A percentile compares a stretch with the other conserved stretches of the same genome.
Evolutionary conservation across 1,284 basidiomycete species (phyloP).

Genomic region (Austroboletus olivaceoglutinosus): DNA sequence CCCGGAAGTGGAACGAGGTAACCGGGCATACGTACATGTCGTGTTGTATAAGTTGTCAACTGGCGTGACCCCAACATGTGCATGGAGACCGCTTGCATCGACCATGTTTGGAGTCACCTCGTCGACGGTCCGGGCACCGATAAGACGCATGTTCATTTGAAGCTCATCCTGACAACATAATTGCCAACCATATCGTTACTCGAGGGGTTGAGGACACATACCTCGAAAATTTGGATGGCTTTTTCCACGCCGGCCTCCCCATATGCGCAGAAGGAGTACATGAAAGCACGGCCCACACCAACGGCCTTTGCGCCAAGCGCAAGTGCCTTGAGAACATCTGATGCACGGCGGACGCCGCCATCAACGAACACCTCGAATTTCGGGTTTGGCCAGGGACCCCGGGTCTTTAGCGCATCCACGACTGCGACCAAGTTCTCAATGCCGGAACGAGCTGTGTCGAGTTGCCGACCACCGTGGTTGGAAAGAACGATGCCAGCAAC

Average conservation of each 20-base stretch:
- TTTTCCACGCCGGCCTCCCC: conserved; percentile 59
- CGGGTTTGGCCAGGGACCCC: conserved; percentile 42
- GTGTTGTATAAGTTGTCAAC: conserved; percentile 48
- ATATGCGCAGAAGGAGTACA: conserved; percentile 66
- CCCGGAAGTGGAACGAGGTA: background rate
- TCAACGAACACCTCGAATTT: conserved; percentile 71
- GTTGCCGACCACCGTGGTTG: conserved; percentile 68
- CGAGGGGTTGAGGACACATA: conserved; percentile 15
- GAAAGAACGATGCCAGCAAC: conserved; percentile 62
- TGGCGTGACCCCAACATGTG: conserved; percentile 42
- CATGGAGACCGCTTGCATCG: conserved; percentile 37
- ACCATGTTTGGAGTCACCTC: conserved; percentile 64
- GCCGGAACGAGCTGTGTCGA: conserved; percentile 63
- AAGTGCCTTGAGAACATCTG: conserved; percentile 71
- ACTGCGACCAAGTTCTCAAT: conserved; percentile 67
- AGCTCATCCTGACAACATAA: conserved; percentile 50
- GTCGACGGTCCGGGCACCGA: conserved; percentile 55
- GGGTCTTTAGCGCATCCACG: conserved; percentile 54
- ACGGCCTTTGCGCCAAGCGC: conserved; percentile 67
- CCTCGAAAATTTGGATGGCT: conserved; percentile 48
- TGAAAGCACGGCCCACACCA: conserved; percentile 55
- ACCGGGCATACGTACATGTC: conserved; percentile 45
- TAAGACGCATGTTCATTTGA: conserved; percentile 56
- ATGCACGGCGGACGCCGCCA: conserved; percentile 67
- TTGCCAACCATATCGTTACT: conserved; percentile 10